Evolutionary conservation across 2,329 filamentous ascomycete species (phyloP).

Genomic region (Trichoderma brevicompactum): DNA sequence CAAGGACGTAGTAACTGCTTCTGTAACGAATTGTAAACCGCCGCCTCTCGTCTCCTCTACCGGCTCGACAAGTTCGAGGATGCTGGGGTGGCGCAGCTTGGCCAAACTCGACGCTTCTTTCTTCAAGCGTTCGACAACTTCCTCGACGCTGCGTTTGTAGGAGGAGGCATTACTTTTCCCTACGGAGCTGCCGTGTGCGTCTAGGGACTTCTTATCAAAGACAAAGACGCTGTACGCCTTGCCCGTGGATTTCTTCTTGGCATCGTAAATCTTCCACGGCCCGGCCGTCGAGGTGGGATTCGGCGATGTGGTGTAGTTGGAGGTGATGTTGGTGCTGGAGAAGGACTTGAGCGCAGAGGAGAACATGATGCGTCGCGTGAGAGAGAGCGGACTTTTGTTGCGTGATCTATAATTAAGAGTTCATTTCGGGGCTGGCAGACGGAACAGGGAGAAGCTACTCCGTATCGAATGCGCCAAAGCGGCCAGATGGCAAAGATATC

Average conservation of each 20-base stretch:
- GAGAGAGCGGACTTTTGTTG: constrained; percentile 15
- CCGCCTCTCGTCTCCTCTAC: constrained; percentile 92
- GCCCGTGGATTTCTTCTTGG: constrained; percentile 92
- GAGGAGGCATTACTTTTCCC: constrained; percentile 58
- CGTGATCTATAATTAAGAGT: constrained; percentile 30
- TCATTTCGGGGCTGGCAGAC: constrained; percentile 35
- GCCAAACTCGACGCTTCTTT: constrained; percentile 90
- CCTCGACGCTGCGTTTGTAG: constrained; percentile 81
- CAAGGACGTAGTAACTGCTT: constrained; percentile 87
- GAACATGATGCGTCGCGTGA: constrained; percentile 67
- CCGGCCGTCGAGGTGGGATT: constrained; percentile 79
- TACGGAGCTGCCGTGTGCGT: constrained; percentile 55
- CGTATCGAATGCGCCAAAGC: constrained; percentile 13
- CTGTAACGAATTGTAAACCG: constrained; percentile 93
- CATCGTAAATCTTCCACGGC: constrained; percentile 97
- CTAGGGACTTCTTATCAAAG: constrained; percentile 87
- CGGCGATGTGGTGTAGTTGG: constrained; percentile 84
- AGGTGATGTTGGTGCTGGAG: constrained; percentile 83
- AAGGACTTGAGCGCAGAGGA: constrained; percentile 93
- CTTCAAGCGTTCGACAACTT: constrained; percentile 87
- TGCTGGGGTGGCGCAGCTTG: constrained; percentile 84
- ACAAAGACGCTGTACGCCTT: constrained; percentile 91
- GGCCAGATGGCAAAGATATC: neutral
- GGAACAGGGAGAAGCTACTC: neutral
- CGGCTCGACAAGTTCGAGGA: constrained; percentile 91